These are phyloP conservation scores for Jatropha curcas DNA, from an alignment of 345 rosid genomes.

Conservation along the genomic window DNA sequence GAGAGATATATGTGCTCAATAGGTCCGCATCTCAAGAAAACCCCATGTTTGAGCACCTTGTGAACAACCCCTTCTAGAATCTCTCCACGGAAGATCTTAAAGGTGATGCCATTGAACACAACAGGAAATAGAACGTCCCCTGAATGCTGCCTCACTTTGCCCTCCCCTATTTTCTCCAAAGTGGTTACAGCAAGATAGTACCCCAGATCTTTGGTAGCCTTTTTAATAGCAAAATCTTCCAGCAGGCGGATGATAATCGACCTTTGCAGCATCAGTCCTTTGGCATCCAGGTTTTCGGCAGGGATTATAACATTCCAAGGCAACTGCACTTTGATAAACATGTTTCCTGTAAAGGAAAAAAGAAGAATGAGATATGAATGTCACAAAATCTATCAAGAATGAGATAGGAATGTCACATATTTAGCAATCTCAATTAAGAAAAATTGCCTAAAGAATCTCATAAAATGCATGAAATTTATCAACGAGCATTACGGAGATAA, in stretches of 20 bases:
- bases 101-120: constrained; percentile 62
- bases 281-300: constrained; percentile 62
- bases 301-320: constrained; percentile 82
- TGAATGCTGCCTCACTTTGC: constrained; percentile 58
- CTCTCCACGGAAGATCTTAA: constrained; percentile 85
- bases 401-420: background rate
- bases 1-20: constrained; percentile 64
- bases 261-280: constrained; percentile 70
- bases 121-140: constrained; percentile 89
- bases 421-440: background rate
- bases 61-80: constrained; percentile 64
- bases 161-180: constrained; percentile 65
- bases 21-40: constrained; percentile 73
- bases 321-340: constrained; percentile 73
- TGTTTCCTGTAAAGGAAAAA: constrained; percentile 27
- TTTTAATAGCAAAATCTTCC: constrained; percentile 62
- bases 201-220: constrained; percentile 73
- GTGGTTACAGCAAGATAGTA: constrained; percentile 61
- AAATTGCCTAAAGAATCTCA: background rate
- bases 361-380: background rate
- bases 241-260: constrained; percentile 54
- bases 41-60: constrained; percentile 84
- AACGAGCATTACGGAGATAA: background rate
- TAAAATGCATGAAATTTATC: background rate
- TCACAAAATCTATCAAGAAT: background rate